Base-by-base conservation (phyloP, 1,284 basidiomycete species). In the Testicularia cyperi region DNA sequence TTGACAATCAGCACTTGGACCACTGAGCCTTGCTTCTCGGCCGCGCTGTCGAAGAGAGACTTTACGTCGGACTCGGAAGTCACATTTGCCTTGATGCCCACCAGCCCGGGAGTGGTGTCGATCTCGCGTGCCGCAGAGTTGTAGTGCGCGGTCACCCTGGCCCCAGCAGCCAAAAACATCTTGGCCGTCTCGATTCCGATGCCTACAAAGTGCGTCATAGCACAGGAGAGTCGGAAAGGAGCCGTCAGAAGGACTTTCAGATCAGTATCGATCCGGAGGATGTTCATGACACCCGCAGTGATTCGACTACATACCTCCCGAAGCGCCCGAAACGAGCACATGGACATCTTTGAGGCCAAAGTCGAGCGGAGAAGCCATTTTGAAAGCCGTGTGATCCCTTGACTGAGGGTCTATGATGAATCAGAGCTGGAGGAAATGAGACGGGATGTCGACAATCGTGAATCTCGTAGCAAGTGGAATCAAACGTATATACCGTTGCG, bases 81-180 rank as follows among this genome's bases (percentile, higher is more conserved):
- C 7, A 88, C 80, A 75, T 88, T 80, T 2, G 84, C 85, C 68
- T 83, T 82, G 4, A 82, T 74, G 3, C 12, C 78, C 55, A 25
- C 80, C 78, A 6, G 83, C 16, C 14, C 74, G 76, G n/a, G 26
- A 9, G 34, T 33, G 66, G 60, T 5, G 77, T 54, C 42, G 14
- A 86, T 77, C 2, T 79, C 74, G 6, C 80, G 72, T 14, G 77
- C 64, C 31, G 81, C 84, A 10, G 82, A 81, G 74, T 87, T 85
- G 75, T 85, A 88, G 68, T 88, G 86, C 0, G 85, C 86, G 0
- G 85, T 84, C 7, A 88, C 85, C 49, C 81, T 81, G 4, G 86
- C 85, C 4, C 85, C 85, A 4, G 51, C 49, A 9, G 41, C 51
- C 12, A 54, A 35, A 25, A 61, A 55, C 13, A 46, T 54, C 19